These are phyloP conservation scores for Orobanche coerulescens DNA, from an alignment of 257 asterid species.

Conservation along the genomic window DNA sequence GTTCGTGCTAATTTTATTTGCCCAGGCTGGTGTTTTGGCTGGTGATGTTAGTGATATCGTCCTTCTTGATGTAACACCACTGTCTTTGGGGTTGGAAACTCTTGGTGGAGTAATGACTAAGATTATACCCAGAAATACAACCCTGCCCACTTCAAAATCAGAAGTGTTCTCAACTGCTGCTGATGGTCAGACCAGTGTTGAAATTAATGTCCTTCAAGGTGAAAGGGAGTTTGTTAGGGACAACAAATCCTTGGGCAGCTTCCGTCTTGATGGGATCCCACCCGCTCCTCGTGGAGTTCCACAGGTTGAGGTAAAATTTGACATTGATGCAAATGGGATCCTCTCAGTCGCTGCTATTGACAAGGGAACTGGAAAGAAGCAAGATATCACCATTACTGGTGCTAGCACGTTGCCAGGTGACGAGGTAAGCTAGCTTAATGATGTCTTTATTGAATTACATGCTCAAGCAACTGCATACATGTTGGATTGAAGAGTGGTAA, in stretches of 20 bases:
- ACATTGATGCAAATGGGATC: conserved; percentile 94
- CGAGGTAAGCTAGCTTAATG: conserved; percentile 43
- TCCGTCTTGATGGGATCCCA: conserved; percentile 96
- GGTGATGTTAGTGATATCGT: conserved; percentile 98
- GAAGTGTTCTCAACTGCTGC: conserved; percentile 99
- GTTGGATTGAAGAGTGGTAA: background rate
- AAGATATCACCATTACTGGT: conserved; percentile 94
- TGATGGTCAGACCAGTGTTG: conserved; percentile 98
- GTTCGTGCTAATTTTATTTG: conserved; percentile 8
- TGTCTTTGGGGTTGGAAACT: conserved; percentile 94
- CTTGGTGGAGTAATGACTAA: conserved; percentile 99
- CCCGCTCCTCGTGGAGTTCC: conserved; percentile 99
- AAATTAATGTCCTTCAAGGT: conserved; percentile 94
- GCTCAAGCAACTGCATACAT: background rate
- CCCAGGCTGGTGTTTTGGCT: conserved; percentile 92
- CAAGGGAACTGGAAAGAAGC: conserved; percentile 96
- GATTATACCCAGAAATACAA: conserved; percentile 87
- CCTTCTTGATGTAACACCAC: conserved; percentile 86
- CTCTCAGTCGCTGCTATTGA: conserved; percentile 88
- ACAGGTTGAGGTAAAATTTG: conserved; percentile 93
- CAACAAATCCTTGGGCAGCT: conserved; percentile 95
- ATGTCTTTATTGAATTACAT: background rate
- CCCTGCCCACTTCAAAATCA: conserved; percentile 90
- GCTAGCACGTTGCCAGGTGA: conserved; percentile 95
- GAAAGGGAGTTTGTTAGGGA: conserved; percentile 97